Evolutionary conservation across 495 filamentous ascomycete genomes (phyloP).

Genomic region (Podospora pseudopauciseta): DNA sequence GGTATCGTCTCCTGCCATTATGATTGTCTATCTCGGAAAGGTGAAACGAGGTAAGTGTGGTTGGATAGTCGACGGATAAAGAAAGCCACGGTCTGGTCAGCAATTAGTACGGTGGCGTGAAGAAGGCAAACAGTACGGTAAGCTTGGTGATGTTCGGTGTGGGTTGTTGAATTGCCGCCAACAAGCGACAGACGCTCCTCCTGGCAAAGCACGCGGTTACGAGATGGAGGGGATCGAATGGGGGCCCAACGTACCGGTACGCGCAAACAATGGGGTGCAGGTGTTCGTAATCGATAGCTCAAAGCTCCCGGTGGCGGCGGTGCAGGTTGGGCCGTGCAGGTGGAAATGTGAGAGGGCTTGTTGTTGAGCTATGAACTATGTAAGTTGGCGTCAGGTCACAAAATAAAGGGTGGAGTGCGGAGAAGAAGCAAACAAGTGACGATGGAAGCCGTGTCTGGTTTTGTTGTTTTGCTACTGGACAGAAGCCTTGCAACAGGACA

Average conservation of each 20-base stretch:
- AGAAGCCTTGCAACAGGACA: conserved; percentile 8
- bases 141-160: neutral
- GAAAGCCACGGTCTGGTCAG: conserved; percentile 1
- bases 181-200: neutral
- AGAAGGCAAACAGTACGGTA: neutral
- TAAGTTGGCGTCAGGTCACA: neutral
- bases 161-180: neutral
- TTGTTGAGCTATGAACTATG: conserved; percentile 3
- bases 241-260: conserved; percentile 16
- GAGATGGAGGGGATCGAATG: neutral
- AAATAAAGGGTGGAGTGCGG: neutral
- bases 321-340: conserved; percentile 10
- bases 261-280: conserved; percentile 15
- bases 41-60: neutral
- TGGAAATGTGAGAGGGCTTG: neutral
- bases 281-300: neutral
- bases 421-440: neutral
- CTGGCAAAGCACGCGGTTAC: neutral
- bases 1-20: conserved; percentile 30
- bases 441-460: neutral
- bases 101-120: conserved; percentile 3
- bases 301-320: conserved; percentile 1
- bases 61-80: neutral
- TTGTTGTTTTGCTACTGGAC: neutral
- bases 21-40: conserved; percentile 11